Base-by-base conservation (phyloP, 257 asterid species). In the Salvia rosmarinus region DNA sequence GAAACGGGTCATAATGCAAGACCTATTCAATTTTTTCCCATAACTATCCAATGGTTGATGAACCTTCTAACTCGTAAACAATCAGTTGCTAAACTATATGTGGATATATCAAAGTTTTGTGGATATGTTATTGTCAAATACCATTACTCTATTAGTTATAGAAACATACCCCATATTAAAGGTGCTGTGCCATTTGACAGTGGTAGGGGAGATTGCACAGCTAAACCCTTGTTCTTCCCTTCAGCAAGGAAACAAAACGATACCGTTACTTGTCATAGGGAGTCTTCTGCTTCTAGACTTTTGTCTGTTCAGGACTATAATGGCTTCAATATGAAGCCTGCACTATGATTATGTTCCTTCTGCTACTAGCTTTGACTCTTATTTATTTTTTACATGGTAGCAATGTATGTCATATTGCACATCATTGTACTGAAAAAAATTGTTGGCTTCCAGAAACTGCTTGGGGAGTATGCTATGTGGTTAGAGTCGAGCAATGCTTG, bases 381-480 rank as follows among this genome's bases (percentile, higher is more conserved):
- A 1, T 5, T 3, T 54, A 28, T 54, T 63, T 46, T 55, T 20
- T 50, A n/a, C 28, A 68, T 62, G 6, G 40, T 62, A 35, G 16
- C 56, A 64, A 46, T 72, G 35, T 42, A n/a, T n/a, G n/a, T n/a
- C n/a, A n/a, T 44, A 64, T 44, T 10, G 9, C 49, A 32, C 73
- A 20, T 73, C 55, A 64, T 7, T 77, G 25, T 67, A 14, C 66
- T 50, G 47, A 46, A 67, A 73, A 21, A 57, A 35, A 32, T 50
- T 23, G 6, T 71, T 77, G 71, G 51, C 50, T 67, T 78, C 49
- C 81, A 91, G 98, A 86, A 88, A 67, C 84, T 95, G 69, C 88
- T 95, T 13, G 83, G 80, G 62, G 96, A 88, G 76, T 91, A 88
- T 72, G 78, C 83, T 70, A 14, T 60, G 67, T 91, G 98, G 99